Evolutionary conservation across 2,329 filamentous ascomycete species (phyloP), one percentile per base, ranked within the genome.

Genomic region (Alternaria postmessia): DNA sequence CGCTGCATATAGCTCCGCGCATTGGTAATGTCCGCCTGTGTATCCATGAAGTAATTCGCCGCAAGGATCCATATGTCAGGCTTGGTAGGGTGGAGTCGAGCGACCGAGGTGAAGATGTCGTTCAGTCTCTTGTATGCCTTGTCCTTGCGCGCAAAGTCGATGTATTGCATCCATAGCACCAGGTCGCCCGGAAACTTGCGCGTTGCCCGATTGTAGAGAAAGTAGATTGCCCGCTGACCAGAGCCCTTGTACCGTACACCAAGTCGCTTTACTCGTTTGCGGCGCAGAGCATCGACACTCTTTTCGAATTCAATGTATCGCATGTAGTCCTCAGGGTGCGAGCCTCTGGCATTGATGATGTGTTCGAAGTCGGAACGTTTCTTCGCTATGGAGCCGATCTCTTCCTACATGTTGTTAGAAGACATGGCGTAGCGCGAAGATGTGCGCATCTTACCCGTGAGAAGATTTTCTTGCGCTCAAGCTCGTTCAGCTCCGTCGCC

Each of bases 351-450:
- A 63, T 97, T 91, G 68, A 98, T 87, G 59, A 89, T 91, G 81
- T 97, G 94, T 79, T 99, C 95, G 77, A 94, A 96, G 71, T 96
- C 91, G 74, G 93, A 96, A 70, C 95, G 89, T 79, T 95, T 97
- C 75, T 90, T 89, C 53, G 96, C 90, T 66, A 99, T 93, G 46
- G 90, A 90, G 63, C 88, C 87, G 76, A 99, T 97, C 66, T 99
- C 94, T 67, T 96, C 91, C 89, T 95, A 44, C 41, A 12, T 2
- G 22, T 7, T 20, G 49, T 68, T 54, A 66, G 66, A 44, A 39
- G 30, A 20, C n/a, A 26, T 44, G 49, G 24, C 14, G 7, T 46
- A 54, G 47, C 28, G 51, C 48, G 30, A 24, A 44, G 7, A 41
- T 38, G 14, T 11, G 26, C 14, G 12, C 16, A 26, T 36, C 80